phyloP scores from a whole-genome alignment of 23 red algal genomes.

The Gracilariopsis chorda region DNA sequence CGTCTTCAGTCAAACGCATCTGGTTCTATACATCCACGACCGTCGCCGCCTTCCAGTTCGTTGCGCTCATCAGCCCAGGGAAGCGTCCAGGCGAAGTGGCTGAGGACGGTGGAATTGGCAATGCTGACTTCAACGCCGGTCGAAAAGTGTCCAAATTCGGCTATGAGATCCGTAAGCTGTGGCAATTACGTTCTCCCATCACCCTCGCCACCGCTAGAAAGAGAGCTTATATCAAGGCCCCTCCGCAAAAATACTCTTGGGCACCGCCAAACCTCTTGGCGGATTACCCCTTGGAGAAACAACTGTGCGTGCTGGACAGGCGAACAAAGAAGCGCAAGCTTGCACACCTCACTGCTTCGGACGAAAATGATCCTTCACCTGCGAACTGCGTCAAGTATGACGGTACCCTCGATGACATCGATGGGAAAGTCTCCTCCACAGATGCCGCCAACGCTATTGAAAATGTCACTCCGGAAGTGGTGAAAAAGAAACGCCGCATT shows the following conservation, averaged over 20 bases:
- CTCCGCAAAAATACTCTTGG: neutral
- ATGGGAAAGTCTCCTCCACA: too few relatives aligned
- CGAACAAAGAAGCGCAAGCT: too few relatives aligned
- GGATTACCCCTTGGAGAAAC: neutral
- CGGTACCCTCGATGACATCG: too few relatives aligned
- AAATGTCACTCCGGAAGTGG: too few relatives aligned
- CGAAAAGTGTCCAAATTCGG: neutral
- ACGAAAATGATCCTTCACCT: too few relatives aligned
- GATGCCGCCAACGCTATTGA: too few relatives aligned
- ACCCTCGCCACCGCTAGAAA: neutral
- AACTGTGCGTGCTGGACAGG: too few relatives aligned
- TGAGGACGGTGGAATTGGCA: neutral
- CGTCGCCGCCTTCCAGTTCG: neutral
- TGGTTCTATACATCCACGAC: slow-evolving; percentile 12
- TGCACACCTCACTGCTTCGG: too few relatives aligned
- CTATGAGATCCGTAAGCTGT: neutral
- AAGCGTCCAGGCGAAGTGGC: neutral
- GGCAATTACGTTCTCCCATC: neutral
- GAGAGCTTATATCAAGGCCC: neutral
- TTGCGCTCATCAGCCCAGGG: neutral
- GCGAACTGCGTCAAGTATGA: too few relatives aligned
- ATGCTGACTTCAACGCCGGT: slow-evolving; percentile 18
- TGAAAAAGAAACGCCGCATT: too few relatives aligned
- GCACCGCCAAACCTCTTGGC: neutral
- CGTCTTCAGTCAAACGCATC: neutral